A percentile compares a stretch with the other conserved stretches of the same genome.
These are phyloP conservation scores for Colletotrichum sp. DNA, from an alignment of 2,329 filamentous ascomycete species.

Conservation along the genomic window DNA sequence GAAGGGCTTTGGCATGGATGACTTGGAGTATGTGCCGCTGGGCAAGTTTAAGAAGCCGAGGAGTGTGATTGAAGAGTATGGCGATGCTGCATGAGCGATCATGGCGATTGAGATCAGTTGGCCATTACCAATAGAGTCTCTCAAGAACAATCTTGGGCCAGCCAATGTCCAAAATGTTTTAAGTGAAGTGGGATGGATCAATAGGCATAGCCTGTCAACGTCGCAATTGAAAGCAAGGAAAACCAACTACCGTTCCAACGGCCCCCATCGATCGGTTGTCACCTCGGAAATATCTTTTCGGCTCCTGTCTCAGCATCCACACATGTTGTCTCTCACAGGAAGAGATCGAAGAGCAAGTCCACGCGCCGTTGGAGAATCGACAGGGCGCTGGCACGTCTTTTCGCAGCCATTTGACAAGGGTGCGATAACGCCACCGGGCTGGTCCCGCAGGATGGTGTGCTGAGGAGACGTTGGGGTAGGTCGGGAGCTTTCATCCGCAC, in stretches of 20 bases:
- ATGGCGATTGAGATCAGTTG: not conserved
- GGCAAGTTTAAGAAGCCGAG: constrained; percentile 42
- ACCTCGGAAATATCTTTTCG: not conserved
- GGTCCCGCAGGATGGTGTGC: not conserved
- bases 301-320: not conserved
- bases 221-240: not conserved
- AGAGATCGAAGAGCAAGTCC: not conserved
- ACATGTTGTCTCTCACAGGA: not conserved
- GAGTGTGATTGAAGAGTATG: constrained; percentile 55
- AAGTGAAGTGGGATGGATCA: not conserved
- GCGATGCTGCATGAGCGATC: not conserved
- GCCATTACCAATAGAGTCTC: not conserved
- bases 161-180: too few relatives aligned
- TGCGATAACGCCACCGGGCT: not conserved
- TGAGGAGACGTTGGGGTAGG: not conserved
- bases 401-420: not conserved
- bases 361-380: not conserved
- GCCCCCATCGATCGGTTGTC: not conserved
- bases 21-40: constrained; percentile 35
- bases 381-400: not conserved
- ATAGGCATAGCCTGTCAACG: not conserved
- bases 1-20: constrained; percentile 50
- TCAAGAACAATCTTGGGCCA: too few relatives aligned
- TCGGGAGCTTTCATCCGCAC: not conserved
- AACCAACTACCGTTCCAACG: not conserved